Evolutionary conservation across 192 early-diverging fungal species (phyloP), one percentile per base, ranked within the genome.

Genomic region (Physocladia obscura): DNA sequence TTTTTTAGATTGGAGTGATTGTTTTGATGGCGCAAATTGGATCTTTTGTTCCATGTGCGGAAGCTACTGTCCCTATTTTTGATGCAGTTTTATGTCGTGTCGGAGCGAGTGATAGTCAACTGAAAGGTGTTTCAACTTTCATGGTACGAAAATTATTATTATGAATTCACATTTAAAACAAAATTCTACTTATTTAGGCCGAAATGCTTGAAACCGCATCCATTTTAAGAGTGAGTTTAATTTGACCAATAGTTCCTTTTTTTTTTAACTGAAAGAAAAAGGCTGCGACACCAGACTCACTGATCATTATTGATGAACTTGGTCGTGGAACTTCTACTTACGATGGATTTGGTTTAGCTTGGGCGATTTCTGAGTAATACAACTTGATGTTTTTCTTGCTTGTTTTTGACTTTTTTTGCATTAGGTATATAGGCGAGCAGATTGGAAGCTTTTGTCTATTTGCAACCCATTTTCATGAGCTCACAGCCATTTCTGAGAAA

Each of bases 401-500:
- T 5, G 17, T 31, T 34, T 32, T 13, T 69, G 8, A 49, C 49
- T 47, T 34, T 49, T 31, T 44, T 0, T 11, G 17, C 47, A 35
- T 49, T 73, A 91, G 90, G 62, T 82, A 90, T 68, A 91, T 93
- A 52, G 82, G 88, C 0, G 86, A 79, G 6, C 47, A 86, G 29
- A 82, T 93, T 39, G 68, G 80, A 38, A 82, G 92, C 69, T 93
- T 90, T 63, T 89, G 91, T 47, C 71, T 96, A 22, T 95, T 97
- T 81, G 95, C 97, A 19, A 99, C 97, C 0, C 97, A 99, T 79
- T 99, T 99, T 71, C 97, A 99, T 64, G 97, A 99, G 70, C 80
- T 99, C 11, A 99, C 97, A 0, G 88, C 84, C 15, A 80, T 99
- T 1, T 84, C 84, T 3, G 82, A 90, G 17, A 78, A 82, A 4